A percentile compares a stretch with the other conserved stretches of the same genome.
These are phyloP conservation scores for Cystobasidiopsis lactophilus DNA, from an alignment of 768 basidiomycete species.

Conservation along the genomic window DNA sequence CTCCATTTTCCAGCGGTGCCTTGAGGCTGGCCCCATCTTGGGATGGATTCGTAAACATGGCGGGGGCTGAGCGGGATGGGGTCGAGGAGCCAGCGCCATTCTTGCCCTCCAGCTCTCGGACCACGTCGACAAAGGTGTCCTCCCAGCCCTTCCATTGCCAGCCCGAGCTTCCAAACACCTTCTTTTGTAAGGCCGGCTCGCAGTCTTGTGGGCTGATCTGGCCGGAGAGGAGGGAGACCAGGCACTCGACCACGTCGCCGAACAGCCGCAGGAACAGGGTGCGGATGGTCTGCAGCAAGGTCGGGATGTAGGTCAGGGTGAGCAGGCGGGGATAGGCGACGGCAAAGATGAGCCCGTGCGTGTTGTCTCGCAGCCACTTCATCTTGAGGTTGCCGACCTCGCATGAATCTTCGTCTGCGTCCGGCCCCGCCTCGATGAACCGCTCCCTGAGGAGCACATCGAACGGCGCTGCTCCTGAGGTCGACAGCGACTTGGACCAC, in stretches of 20 bases:
- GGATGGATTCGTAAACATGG: neutral
- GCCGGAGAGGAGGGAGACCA: constrained; percentile 34
- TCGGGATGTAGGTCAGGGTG: constrained; percentile 79
- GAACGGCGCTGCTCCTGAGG: constrained; percentile 55
- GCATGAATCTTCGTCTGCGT: constrained; percentile 3
- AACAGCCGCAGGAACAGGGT: constrained; percentile 68
- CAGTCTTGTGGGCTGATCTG: neutral
- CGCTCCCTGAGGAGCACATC: constrained; percentile 75
- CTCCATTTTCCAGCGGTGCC: neutral
- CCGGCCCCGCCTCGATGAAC: constrained; percentile 65
- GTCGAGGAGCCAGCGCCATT: neutral
- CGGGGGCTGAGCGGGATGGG: too few relatives aligned
- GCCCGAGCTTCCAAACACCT: neutral
- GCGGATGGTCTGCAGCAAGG: constrained; percentile 58
- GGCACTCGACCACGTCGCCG: constrained; percentile 55
- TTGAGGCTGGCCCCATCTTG: neutral
- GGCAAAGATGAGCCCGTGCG: constrained; percentile 88
- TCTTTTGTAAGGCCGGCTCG: neutral
- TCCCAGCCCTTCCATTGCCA: constrained; percentile 45
- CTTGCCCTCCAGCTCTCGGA: constrained; percentile 43
- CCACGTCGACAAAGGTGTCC: constrained; percentile 47
- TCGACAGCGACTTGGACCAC: constrained; percentile 88
- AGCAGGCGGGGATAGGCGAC: constrained; percentile 93
- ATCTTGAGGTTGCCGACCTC: constrained; percentile 34
- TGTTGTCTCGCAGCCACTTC: constrained; percentile 85